phyloP scores from a whole-genome alignment of 345 rosid species.

The Isatis tinctoria region DNA sequence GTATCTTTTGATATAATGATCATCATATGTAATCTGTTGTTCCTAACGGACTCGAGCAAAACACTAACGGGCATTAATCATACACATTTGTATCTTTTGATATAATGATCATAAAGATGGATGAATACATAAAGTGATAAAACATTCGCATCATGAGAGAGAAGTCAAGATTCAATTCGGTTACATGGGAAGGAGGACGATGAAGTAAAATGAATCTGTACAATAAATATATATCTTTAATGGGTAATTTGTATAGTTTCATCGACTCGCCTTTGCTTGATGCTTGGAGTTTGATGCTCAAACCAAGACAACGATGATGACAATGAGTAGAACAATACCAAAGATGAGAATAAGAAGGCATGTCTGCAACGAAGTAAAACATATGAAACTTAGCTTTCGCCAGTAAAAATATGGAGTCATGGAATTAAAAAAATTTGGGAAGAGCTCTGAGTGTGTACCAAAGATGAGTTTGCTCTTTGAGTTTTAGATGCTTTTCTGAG shows the following conservation, averaged over 20 bases:
- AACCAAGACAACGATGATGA: constrained; percentile 50
- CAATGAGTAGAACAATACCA: constrained; percentile 59
- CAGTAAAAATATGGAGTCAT: neutral
- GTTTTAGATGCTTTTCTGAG: constrained; percentile 56
- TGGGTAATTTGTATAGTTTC: constrained; percentile 1
- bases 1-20: neutral
- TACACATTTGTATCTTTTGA: neutral
- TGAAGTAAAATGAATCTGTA: constrained; percentile 30
- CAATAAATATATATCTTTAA: constrained; percentile 25
- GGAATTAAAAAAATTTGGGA: neutral
- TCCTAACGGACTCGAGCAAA: neutral
- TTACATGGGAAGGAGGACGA: neutral
- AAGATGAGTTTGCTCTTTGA: constrained; percentile 60
- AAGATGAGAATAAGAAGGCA: constrained; percentile 69
- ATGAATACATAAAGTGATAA: neutral
- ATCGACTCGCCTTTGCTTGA: neutral
- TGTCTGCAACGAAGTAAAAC: constrained; percentile 40
- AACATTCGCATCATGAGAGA: constrained; percentile 4
- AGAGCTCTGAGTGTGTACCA: constrained; percentile 36
- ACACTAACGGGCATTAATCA: neutral
- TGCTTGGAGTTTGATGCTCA: constrained; percentile 22
- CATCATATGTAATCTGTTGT: neutral
- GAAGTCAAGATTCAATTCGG: neutral
- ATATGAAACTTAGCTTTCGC: neutral
- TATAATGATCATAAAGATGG: neutral